These are phyloP conservation scores for Zostera marina DNA, from an alignment of 116 monocot species.

Conservation along the genomic window DNA sequence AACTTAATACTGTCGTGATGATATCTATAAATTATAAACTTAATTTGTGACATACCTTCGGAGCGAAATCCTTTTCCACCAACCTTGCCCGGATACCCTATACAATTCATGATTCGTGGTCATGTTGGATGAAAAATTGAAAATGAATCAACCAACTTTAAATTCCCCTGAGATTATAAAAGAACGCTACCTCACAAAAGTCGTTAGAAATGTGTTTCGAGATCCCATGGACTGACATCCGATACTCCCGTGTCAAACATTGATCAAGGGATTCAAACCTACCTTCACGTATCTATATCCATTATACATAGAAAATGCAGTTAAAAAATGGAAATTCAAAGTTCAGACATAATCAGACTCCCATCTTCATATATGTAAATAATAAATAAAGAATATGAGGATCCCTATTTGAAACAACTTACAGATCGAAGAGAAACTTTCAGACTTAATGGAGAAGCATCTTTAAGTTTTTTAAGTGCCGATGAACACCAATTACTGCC, in stretches of 20 bases:
- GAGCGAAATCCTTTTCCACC: conserved; percentile 58
- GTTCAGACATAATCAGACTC: neutral
- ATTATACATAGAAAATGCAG: too few relatives aligned
- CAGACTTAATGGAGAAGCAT: conserved; percentile 80
- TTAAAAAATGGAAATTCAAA: neutral
- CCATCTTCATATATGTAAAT: too few relatives aligned
- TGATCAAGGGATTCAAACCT: conserved; percentile 87
- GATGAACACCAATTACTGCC: conserved; percentile 72
- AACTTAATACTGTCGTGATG: too few relatives aligned
- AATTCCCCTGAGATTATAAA: neutral
- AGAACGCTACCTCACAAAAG: conserved; percentile 49
- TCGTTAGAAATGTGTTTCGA: conserved; percentile 45
- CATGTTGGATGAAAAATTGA: conserved; percentile 2
- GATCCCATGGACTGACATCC: conserved; percentile 79
- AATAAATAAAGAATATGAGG: neutral
- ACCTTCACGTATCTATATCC: conserved; percentile 78
- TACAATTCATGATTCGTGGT: neutral
- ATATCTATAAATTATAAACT: too few relatives aligned
- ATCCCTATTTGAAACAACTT: conserved; percentile 9
- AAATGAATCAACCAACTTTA: neutral
- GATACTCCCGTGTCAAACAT: conserved; percentile 77
- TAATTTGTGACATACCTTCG: conserved; percentile 44
- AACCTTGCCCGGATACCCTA: conserved; percentile 78
- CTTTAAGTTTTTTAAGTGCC: conserved; percentile 78
- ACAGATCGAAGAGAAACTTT: conserved; percentile 79